These are phyloP conservation scores for Saccharomycopsis sp. DNA, from an alignment of 805 yeast species.

Conservation along the genomic window DNA sequence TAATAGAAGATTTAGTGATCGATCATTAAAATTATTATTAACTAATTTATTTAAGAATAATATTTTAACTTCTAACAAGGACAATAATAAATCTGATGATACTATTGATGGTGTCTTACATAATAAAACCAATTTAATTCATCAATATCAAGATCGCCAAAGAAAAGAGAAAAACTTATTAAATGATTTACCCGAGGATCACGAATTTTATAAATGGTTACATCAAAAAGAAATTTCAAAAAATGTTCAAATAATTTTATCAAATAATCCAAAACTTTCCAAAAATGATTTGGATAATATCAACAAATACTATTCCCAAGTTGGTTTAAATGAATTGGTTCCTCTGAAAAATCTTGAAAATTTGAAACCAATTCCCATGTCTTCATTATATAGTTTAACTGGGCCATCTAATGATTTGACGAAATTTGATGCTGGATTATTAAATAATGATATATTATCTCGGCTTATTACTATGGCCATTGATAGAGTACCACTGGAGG, in stretches of 20 bases:
- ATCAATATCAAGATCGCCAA: conserved; percentile 15
- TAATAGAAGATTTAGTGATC: conserved; percentile 51
- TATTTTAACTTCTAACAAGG: conserved; percentile 1
- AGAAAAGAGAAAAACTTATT: conserved; percentile 12
- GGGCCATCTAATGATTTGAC: conserved; percentile 49
- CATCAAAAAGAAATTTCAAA: conserved; percentile 21
- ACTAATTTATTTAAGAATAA: conserved; percentile 15
- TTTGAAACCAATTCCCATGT: conserved; percentile 32
- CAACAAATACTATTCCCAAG: conserved; percentile 8
- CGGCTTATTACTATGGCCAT: conserved; percentile 62
- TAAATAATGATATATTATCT: conserved; percentile 55
- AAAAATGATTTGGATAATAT: conserved; percentile 19
- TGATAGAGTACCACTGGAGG: conserved; percentile 37
- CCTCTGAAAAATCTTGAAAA: conserved; percentile 15
- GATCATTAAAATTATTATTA: conserved; percentile 38
- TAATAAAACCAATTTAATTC: conserved; percentile 6
- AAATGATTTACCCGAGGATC: conserved; percentile 12
- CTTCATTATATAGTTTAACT: conserved; percentile 58
- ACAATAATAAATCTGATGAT: conserved; percentile 4
- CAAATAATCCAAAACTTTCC: conserved; percentile 6
- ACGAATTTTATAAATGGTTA: conserved; percentile 14
- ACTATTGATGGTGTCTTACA: not conserved
- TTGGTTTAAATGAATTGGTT: conserved; percentile 6
- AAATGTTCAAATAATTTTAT: conserved; percentile 20
- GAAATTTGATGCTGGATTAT: conserved; percentile 56